Evolutionary conservation across 1,284 basidiomycete genomes (phyloP).

Genomic region (Athelia psychrophila): DNA sequence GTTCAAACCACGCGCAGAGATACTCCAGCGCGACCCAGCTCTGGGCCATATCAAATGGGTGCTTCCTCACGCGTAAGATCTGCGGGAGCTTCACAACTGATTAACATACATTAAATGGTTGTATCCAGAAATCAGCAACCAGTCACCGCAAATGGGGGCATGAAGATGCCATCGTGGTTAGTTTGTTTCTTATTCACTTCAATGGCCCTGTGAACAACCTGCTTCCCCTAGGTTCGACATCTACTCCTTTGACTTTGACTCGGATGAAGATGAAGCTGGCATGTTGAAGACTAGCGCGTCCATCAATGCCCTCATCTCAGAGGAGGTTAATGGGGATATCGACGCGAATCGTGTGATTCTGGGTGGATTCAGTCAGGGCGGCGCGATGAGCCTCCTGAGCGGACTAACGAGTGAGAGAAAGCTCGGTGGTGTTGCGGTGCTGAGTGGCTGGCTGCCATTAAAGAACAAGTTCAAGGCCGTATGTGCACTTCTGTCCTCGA

Average conservation of each 20-base stretch:
- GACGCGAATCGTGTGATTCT: constrained; percentile 67
- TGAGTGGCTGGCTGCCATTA: constrained; percentile 81
- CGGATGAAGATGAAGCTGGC: constrained; percentile 69
- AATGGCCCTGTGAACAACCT: too few relatives aligned
- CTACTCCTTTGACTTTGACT: constrained; percentile 58
- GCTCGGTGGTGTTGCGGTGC: constrained; percentile 68
- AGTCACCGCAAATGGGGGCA: constrained; percentile 69
- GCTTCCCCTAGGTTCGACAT: constrained; percentile 76
- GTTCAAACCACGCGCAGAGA: constrained; percentile 6
- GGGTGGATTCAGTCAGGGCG: constrained; percentile 90
- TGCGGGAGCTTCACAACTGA: constrained; percentile 2
- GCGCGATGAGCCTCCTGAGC: constrained; percentile 72
- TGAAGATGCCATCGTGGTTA: constrained; percentile 76
- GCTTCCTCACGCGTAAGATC: constrained; percentile 69
- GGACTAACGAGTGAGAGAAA: constrained; percentile 68
- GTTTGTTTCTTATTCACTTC: too few relatives aligned
- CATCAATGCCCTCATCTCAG: constrained; percentile 70
- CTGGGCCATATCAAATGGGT: constrained; percentile 83
- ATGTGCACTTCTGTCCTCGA: constrained; percentile 19
- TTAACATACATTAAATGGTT: constrained; percentile 14
- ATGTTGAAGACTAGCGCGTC: constrained; percentile 64
- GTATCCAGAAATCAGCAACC: constrained; percentile 37
- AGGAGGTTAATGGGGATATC: constrained; percentile 75
- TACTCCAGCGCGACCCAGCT: constrained; percentile 39
- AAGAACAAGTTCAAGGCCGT: constrained; percentile 63